These are phyloP conservation scores for Miamiensis avidus DNA, from an alignment of 169 alveolate species.

Conservation along the genomic window DNA sequence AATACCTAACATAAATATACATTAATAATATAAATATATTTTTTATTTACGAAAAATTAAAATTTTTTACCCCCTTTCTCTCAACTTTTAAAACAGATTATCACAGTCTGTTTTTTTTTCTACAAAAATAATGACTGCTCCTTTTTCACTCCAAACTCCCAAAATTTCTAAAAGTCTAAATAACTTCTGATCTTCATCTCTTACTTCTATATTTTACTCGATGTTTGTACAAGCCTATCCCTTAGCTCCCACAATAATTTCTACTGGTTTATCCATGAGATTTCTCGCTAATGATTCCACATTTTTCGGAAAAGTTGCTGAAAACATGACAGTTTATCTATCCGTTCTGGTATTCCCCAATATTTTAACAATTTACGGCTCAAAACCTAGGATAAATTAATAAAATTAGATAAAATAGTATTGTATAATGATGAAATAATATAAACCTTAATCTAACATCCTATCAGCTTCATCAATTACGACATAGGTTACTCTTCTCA, in stretches of 20 bases:
- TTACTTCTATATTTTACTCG: constrained; percentile 93
- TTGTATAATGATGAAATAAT: no score
- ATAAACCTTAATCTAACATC: constrained; percentile 87
- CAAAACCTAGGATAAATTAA: constrained; percentile 92
- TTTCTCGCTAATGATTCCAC: constrained; percentile 96
- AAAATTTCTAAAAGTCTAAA: constrained; percentile 92
- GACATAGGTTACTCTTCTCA: constrained; percentile 92
- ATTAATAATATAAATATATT: constrained; percentile 20
- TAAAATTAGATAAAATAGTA: no score
- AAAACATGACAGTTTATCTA: constrained; percentile 96
- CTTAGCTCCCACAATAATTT: constrained; percentile 92
- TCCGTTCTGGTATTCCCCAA: constrained; percentile 91
- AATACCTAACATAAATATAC: constrained; percentile 84
- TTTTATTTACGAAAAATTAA: background rate
- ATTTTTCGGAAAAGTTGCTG: constrained; percentile 98
- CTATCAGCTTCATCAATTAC: constrained; percentile 99
- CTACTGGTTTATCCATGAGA: constrained; percentile 95
- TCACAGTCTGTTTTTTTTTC: constrained; percentile 97
- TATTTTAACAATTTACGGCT: constrained; percentile 95
- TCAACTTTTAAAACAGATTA: constrained; percentile 89
- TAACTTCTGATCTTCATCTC: constrained; percentile 87
- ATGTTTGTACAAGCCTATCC: constrained; percentile 93
- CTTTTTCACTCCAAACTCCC: constrained; percentile 96
- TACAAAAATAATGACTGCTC: constrained; percentile 95
- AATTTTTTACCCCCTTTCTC: constrained; percentile 66